Evolutionary conservation across 2,329 filamentous ascomycete species (phyloP).

Genomic region (Clonostachys chloroleuca): DNA sequence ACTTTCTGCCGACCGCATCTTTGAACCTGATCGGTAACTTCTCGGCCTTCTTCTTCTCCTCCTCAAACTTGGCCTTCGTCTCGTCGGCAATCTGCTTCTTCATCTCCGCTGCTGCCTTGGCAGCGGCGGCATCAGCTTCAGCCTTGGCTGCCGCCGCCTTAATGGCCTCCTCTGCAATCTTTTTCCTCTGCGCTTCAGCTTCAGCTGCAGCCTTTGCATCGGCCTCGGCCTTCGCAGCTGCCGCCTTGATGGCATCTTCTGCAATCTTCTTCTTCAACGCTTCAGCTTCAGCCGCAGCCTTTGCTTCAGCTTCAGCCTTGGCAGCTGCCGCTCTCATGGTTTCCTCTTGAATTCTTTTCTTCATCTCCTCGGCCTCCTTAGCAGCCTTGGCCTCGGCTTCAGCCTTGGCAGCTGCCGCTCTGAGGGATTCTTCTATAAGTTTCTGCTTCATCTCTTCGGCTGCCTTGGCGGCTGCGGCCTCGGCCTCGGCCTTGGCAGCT

Average conservation of each 20-base stretch:
- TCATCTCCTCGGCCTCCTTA: constrained; percentile 34
- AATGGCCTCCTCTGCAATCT: constrained; percentile 24
- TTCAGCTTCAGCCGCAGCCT: constrained; percentile 34
- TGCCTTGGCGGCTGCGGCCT: constrained; percentile 23
- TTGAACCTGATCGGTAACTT: constrained; percentile 84
- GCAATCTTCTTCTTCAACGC: constrained; percentile 35
- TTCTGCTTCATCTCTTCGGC: constrained; percentile 16
- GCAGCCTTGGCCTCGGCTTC: constrained; percentile 32
- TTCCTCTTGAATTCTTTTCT: constrained; percentile 29
- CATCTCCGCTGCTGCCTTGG: constrained; percentile 29
- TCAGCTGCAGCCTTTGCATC: constrained; percentile 32
- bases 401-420: constrained; percentile 14
- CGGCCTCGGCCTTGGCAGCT: constrained; percentile 22
- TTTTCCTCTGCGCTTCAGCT: constrained; percentile 37
- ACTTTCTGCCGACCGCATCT: constrained; percentile 86
- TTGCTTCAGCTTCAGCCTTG: constrained; percentile 20
- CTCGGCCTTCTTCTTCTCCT: constrained; percentile 41
- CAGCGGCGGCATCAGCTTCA: constrained; percentile 33
- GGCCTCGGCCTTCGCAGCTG: constrained; percentile 21
- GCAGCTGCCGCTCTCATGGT: constrained; percentile 6
- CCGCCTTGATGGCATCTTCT: constrained; percentile 26
- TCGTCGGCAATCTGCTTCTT: constrained; percentile 32
- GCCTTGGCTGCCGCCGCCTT: constrained; percentile 34
- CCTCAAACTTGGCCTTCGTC: constrained; percentile 34
- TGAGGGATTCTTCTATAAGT: constrained; percentile 6